These are phyloP conservation scores for Neolentinus lepideus DNA, from an alignment of 1,284 basidiomycete species.

Conservation along the genomic window DNA sequence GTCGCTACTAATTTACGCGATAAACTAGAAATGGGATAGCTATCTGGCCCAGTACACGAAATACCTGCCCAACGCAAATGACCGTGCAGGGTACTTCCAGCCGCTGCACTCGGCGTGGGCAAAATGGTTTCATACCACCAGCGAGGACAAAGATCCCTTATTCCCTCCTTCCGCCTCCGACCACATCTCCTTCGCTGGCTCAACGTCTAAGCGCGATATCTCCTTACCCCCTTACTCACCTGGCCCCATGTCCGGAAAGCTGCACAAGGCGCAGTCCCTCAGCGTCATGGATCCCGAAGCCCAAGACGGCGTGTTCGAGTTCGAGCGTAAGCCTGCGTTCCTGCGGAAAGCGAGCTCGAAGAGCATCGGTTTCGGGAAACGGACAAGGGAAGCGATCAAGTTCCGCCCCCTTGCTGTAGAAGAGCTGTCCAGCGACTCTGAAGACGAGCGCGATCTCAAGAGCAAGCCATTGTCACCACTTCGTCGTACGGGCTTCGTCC, in stretches of 20 bases:
- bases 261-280: neutral
- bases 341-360: conserved; percentile 17
- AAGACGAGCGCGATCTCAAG: conserved; percentile 16
- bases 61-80: conserved; percentile 34
- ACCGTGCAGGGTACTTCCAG: conserved; percentile 31
- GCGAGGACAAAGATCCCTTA: neutral
- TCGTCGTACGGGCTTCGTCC: neutral
- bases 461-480: neutral
- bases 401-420: conserved; percentile 33
- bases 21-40: conserved; percentile 59
- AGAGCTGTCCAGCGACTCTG: conserved; percentile 23
- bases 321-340: conserved; percentile 7
- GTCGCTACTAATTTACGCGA: conserved; percentile 2
- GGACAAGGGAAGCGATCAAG: conserved; percentile 38
- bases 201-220: conserved; percentile 10
- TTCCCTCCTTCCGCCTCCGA: neutral
- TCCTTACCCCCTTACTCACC: neutral
- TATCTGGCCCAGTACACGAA: conserved; percentile 54
- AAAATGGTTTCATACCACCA: conserved; percentile 18
- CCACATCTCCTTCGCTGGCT: conserved; percentile 3
- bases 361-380: conserved; percentile 8
- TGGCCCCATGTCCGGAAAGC: neutral
- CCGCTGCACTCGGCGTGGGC: conserved; percentile 48
- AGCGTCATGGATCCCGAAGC: conserved; percentile 1
- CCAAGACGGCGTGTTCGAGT: conserved; percentile 6